phyloP scores from a whole-genome alignment of 2,329 filamentous ascomycete species.

The Fusarium sp. region DNA sequence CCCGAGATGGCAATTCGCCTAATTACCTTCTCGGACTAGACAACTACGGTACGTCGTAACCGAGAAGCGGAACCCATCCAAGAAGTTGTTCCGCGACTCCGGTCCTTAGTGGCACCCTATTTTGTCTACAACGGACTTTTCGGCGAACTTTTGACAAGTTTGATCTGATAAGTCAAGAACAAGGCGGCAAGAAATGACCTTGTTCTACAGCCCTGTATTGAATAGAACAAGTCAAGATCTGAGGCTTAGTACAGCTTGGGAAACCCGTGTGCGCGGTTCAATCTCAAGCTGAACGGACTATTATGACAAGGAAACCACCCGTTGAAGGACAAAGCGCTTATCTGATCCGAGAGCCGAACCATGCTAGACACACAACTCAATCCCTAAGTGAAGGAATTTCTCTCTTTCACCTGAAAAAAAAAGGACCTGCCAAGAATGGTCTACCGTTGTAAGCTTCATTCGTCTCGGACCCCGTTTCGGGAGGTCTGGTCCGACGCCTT shows the following conservation, averaged over 20 bases:
- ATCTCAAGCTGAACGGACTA: neutral
- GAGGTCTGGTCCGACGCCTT: neutral
- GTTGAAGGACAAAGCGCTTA: neutral
- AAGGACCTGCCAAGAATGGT: neutral
- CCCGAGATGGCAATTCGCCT: neutral
- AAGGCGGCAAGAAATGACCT: neutral
- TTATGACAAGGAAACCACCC: neutral
- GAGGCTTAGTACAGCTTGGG: neutral
- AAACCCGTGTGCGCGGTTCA: neutral
- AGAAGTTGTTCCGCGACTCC: neutral
- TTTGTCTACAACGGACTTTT: neutral
- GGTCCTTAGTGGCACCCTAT: neutral
- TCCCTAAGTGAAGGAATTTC: neutral
- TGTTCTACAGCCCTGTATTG: neutral
- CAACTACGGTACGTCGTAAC: neutral
- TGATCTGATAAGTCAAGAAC: neutral
- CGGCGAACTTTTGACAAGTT: neutral
- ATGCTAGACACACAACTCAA: neutral
- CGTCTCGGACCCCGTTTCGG: neutral
- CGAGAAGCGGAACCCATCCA: neutral
- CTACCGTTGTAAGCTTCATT: neutral
- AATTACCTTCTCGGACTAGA: neutral
- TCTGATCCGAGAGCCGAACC: neutral
- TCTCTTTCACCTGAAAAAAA: neutral
- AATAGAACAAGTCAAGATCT: neutral